A percentile compares a stretch with the other conserved stretches of the same genome.
Evolutionary conservation across 441 rosid species (phyloP).

Genomic region (Biscutella auriculata): DNA sequence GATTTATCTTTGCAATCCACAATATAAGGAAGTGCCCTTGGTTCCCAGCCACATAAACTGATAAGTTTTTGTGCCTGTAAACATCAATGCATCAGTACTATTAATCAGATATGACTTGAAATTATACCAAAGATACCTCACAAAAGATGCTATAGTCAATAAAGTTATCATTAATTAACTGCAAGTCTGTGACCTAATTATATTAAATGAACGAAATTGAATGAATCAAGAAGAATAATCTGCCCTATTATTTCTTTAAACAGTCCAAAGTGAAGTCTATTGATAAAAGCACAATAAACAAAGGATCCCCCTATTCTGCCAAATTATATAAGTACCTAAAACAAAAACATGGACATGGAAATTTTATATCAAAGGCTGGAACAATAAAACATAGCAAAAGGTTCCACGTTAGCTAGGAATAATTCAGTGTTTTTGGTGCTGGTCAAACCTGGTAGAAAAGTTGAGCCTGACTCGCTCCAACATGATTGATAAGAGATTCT

Average conservation of each 20-base stretch:
- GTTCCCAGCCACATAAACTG: conserved; percentile 95
- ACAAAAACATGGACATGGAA: neutral
- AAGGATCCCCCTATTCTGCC: neutral
- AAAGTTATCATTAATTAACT: neutral
- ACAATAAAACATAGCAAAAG: neutral
- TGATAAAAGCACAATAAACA: neutral
- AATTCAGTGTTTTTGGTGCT: neutral
- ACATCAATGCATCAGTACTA: conserved; percentile 6
- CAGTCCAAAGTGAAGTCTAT: neutral
- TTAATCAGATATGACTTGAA: neutral
- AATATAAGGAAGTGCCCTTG: conserved; percentile 59
- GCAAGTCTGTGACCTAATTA: neutral
- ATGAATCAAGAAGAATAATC: neutral
- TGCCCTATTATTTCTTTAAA: too few relatives aligned
- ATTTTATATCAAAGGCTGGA: neutral
- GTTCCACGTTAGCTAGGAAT: neutral
- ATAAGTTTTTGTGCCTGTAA: conserved; percentile 70
- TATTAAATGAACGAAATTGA: neutral
- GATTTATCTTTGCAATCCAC: conserved; percentile 51
- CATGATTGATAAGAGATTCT: conserved; percentile 28
- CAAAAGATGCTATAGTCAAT: neutral
- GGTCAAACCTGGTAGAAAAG: conserved; percentile 61
- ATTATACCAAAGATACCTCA: neutral
- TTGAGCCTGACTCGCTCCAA: conserved; percentile 28
- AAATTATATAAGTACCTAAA: neutral